Percentiles rank a stretch among this genome's conserved stretches.
Conservation (phyloP, 2,329 filamentous ascomycete genomes). For the Anthostomella pinea region DNA sequence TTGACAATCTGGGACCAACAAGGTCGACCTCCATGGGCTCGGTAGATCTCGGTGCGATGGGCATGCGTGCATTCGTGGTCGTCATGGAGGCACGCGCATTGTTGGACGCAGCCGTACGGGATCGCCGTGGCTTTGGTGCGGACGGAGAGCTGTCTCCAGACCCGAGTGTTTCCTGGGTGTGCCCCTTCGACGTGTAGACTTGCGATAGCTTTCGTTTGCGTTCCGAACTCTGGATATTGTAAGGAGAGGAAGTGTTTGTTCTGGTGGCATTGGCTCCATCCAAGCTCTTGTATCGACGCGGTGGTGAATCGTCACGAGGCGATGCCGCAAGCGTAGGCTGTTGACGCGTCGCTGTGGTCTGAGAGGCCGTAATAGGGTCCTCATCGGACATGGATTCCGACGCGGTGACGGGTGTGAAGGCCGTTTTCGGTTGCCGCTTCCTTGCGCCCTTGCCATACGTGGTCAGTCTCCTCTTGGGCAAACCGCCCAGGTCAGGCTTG, state of each 20-base stretch:
- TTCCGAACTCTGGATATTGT: conserved; percentile 15
- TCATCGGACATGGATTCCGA: conserved; percentile 30
- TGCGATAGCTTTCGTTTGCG: conserved; percentile 32
- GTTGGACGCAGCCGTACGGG: conserved; percentile 20
- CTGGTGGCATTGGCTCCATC: conserved; percentile 11
- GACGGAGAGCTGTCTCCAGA: conserved; percentile 11
- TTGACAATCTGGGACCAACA: conserved; percentile 24
- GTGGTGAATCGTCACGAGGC: conserved; percentile 17
- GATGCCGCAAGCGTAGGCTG: conserved; percentile 18
- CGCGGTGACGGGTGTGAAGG: conserved; percentile 20
- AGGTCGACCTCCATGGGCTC: conserved; percentile 23
- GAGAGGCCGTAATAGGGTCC: conserved; percentile 21
- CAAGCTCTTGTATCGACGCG: conserved; percentile 9
- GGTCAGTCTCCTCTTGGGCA: conserved; percentile 26
- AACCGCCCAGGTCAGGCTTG: conserved; percentile 22
- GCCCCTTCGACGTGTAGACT: conserved; percentile 24
- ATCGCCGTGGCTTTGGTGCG: conserved; percentile 19
- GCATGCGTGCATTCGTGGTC: conserved; percentile 12
- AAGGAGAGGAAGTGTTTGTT: conserved; percentile 7
- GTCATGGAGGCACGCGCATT: conserved; percentile 6
- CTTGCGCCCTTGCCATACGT: conserved; percentile 29
- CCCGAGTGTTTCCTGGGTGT: conserved; percentile 14
- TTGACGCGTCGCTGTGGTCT: conserved; percentile 16
- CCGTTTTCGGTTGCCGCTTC: conserved; percentile 25
- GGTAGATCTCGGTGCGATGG: conserved; percentile 13